These are phyloP conservation scores for Glycine latifolia DNA, from an alignment of 306 rosid species.

Conservation along the genomic window DNA sequence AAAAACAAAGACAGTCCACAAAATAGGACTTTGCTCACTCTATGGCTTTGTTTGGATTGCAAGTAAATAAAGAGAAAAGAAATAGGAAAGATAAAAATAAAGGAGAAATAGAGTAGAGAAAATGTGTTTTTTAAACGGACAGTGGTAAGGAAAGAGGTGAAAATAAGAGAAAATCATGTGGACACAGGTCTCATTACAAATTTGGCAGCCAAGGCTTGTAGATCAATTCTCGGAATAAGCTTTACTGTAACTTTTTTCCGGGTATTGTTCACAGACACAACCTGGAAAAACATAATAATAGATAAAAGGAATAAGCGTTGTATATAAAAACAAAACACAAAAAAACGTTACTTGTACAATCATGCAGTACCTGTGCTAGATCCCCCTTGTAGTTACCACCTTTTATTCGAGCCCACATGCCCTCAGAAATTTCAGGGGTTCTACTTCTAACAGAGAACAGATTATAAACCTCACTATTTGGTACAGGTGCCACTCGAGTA, in stretches of 20 bases:
- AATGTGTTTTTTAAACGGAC: background rate
- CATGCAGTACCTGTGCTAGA: constrained; percentile 77
- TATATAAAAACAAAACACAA: constrained; percentile 19
- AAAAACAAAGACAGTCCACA: background rate
- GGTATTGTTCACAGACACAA: constrained; percentile 68
- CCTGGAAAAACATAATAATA: constrained; percentile 56
- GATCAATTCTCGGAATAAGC: constrained; percentile 92
- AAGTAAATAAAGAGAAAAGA: background rate
- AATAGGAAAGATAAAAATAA: background rate
- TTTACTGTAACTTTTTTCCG: constrained; percentile 78
- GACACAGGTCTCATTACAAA: constrained; percentile 60
- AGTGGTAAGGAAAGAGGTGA: background rate
- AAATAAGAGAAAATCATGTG: constrained; percentile 17
- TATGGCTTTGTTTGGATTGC: background rate
- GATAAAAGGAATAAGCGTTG: constrained; percentile 37
- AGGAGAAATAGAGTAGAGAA: background rate
- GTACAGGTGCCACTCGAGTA: constrained; percentile 74
- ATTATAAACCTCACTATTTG: constrained; percentile 74
- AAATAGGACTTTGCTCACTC: constrained; percentile 7
- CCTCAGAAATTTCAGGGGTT: constrained; percentile 68
- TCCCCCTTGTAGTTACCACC: constrained; percentile 95
- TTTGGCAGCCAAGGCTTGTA: constrained; percentile 89
- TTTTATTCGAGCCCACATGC: constrained; percentile 91
- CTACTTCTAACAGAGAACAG: constrained; percentile 62
- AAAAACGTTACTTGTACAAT: constrained; percentile 3